Base-by-base conservation (phyloP, 2,329 filamentous ascomycete species). In the Pyrenochaeta sp. region DNA sequence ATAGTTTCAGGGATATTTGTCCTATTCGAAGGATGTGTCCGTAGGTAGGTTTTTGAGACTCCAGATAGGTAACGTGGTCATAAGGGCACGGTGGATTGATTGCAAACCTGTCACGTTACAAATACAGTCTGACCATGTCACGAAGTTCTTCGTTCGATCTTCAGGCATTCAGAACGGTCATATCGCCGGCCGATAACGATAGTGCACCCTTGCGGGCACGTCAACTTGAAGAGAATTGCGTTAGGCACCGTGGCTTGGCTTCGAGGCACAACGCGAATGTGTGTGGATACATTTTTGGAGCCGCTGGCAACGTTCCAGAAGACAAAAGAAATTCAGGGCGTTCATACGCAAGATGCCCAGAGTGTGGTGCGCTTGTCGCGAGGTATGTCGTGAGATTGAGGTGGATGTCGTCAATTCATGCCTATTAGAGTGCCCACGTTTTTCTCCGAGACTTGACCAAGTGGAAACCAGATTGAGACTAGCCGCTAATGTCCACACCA, bases 161-260 rank as follows among this genome's bases (percentile, higher is more conserved):
- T 34, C 4, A 46, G 25, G 10, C 15, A 37, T 9, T 9, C 47
- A 4, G 15, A 19, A n/a, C 39, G 10, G 30, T 42, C 25, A 13
- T 25, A 34, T 12, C 36, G 15, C 10, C 13, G 12, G 32, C 42
- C 47, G 56, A 64, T 66, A 55, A 52, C 52, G 54, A 54, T 42
- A 24, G 22, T 47, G 34, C 42, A 54, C 52, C 57, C 58, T 54
- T 66, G 64, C 50, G 12, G 57, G 64, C 64, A 66, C 64, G 64
- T 66, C 64, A 66, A 55, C 50, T 39, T 28, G 32, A 27, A 30
- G 39, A 54, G 57, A 58, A 66, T 66, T 42, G 61, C 64, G 64
- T 66, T 61, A 66, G 55, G 43, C 48, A 55, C 40, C 28, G 42
- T 37, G 50, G 48, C 64, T 64, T 66, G 61, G 64, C 61, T 5